Evolutionary conservation across 2,329 filamentous ascomycete species (phyloP).

Genomic region (Fusarium algeriense): DNA sequence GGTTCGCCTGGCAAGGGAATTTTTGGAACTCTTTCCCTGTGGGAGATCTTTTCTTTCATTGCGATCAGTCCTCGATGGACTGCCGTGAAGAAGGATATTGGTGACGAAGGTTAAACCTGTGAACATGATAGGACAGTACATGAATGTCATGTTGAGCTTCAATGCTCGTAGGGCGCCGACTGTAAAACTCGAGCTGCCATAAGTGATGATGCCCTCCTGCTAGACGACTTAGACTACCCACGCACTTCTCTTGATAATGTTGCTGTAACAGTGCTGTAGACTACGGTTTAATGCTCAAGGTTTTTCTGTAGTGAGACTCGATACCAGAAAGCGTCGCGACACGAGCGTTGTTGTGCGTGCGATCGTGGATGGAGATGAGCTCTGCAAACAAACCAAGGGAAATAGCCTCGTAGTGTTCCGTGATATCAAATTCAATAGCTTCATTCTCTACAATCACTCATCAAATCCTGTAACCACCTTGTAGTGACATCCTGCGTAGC

Average conservation of each 20-base stretch:
- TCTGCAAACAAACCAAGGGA: not conserved
- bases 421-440: not conserved
- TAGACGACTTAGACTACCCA: not conserved
- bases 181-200: not conserved
- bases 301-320: not conserved
- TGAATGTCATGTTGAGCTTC: not conserved
- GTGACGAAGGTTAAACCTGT: not conserved
- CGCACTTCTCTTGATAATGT: too few relatives aligned
- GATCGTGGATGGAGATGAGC: not conserved
- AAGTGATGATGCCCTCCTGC: not conserved
- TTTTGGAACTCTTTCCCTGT: slow-evolving; percentile 68
- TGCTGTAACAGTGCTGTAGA: not conserved
- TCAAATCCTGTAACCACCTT: not conserved
- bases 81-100: slow-evolving; percentile 56
- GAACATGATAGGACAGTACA: not conserved
- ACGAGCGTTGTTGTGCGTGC: not conserved
- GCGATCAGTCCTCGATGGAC: slow-evolving; percentile 50
- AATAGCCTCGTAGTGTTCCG: not conserved
- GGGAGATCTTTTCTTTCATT: slow-evolving; percentile 58
- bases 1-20: slow-evolving; percentile 77
- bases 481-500: slow-evolving; percentile 4
- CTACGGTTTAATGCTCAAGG: not conserved
- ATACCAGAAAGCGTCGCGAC: not conserved
- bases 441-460: not conserved
- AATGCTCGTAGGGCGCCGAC: not conserved